phyloP scores from a whole-genome alignment of 768 basidiomycete species.

The Phylloporus scabripes region DNA sequence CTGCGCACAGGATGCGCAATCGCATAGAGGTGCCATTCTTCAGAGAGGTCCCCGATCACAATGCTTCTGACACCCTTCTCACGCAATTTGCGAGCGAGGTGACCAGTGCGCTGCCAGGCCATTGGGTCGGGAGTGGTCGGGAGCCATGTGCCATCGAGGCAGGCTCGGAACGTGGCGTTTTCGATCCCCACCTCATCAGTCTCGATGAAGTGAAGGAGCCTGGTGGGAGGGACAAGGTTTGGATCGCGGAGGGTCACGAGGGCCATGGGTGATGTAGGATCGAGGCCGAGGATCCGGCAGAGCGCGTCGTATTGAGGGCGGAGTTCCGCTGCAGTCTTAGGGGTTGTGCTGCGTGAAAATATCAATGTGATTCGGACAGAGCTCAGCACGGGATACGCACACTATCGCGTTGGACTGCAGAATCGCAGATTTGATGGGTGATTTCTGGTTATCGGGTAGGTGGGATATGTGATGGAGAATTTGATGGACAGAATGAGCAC shows the following conservation, averaged over 20 bases:
- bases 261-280: constrained; percentile 46
- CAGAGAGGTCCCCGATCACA: constrained; percentile 61
- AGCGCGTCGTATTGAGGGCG: constrained; percentile 61
- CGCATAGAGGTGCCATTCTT: constrained; percentile 77
- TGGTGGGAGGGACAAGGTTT: constrained; percentile 39
- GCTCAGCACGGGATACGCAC: constrained; percentile 31
- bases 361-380: neutral
- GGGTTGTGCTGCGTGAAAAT: constrained; percentile 38
- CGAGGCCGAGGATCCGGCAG: constrained; percentile 49
- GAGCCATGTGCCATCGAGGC: constrained; percentile 57
- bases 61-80: constrained; percentile 57
- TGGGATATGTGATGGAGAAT: constrained; percentile 63
- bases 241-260: constrained; percentile 50
- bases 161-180: constrained; percentile 65
- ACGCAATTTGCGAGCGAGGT: constrained; percentile 47
- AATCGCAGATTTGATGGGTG: constrained; percentile 62
- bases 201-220: constrained; percentile 55
- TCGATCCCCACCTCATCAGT: constrained; percentile 46
- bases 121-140: constrained; percentile 50
- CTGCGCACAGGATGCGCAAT: constrained; percentile 57
- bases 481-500: constrained; percentile 73
- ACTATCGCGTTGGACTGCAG: constrained; percentile 74
- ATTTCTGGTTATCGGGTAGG: constrained; percentile 47
- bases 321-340: constrained; percentile 55
- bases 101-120: constrained; percentile 62